Conservation (phyloP, 1,284 basidiomycete species). For the Austroboletus novae-zelandiae region DNA sequence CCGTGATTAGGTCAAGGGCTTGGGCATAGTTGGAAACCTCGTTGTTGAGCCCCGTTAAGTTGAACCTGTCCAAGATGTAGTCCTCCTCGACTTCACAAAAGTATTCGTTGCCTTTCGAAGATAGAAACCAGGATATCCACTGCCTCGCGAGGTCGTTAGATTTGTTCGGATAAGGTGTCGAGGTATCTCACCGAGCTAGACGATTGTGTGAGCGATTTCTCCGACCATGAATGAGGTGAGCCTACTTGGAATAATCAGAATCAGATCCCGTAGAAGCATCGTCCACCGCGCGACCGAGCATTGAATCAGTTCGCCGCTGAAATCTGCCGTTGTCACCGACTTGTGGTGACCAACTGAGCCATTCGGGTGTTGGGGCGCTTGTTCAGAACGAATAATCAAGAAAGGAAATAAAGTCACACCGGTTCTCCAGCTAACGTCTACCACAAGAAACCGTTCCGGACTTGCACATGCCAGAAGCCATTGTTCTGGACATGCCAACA, state of each 20-base stretch:
- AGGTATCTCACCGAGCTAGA: conserved; percentile 42
- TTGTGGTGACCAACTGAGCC: conserved; percentile 11
- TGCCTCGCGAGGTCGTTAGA: conserved; percentile 30
- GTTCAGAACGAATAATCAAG: background rate
- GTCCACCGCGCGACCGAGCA: conserved; percentile 61
- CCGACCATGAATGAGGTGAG: conserved; percentile 10
- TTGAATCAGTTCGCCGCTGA: conserved; percentile 23
- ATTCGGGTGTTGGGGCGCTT: conserved; percentile 11
- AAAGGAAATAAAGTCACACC: conserved; percentile 17
- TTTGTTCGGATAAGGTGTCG: conserved; percentile 5
- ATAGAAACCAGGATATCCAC: conserved; percentile 99
- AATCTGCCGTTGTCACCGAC: conserved; percentile 20
- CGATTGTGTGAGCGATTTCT: conserved; percentile 17
- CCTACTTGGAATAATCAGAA: conserved; percentile 86
- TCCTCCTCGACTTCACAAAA: conserved; percentile 99
- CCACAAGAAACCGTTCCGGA: background rate
- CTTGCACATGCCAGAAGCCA: conserved; percentile 22
- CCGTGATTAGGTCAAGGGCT: conserved; percentile 94
- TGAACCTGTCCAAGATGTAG: conserved; percentile 98
- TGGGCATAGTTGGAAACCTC: conserved; percentile 95
- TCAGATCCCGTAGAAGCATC: conserved; percentile 84
- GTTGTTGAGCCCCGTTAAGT: conserved; percentile 94
- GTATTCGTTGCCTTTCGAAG: conserved; percentile 96
- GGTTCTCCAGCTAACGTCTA: background rate
- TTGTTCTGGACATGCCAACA: conserved; percentile 33